These are phyloP conservation scores for Capsella rubella DNA, from an alignment of 441 rosid genomes.

Conservation along the genomic window DNA sequence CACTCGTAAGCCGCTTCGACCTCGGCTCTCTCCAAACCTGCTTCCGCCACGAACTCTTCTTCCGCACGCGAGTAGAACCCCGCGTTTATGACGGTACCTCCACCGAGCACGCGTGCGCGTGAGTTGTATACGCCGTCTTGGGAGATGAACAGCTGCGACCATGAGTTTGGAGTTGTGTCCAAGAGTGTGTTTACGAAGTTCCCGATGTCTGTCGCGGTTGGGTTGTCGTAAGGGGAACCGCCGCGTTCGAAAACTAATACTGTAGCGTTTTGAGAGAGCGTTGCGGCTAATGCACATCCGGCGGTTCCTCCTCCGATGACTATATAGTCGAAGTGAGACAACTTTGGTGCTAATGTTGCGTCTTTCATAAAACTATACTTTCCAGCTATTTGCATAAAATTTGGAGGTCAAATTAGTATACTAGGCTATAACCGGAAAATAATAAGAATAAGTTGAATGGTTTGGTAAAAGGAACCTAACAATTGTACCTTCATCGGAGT, in stretches of 20 bases:
- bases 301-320: conserved; percentile 68
- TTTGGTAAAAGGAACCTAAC: neutral
- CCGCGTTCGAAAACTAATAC: conserved; percentile 65
- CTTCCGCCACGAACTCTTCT: conserved; percentile 40
- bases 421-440: neutral
- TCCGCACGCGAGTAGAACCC: conserved; percentile 66
- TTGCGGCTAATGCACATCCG: conserved; percentile 67
- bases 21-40: conserved; percentile 45
- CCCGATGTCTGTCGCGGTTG: conserved; percentile 44
- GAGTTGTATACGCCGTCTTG: conserved; percentile 65
- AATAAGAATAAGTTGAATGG: neutral
- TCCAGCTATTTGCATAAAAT: conserved; percentile 44
- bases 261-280: conserved; percentile 54
- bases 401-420: neutral
- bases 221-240: conserved; percentile 57
- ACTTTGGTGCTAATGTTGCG: conserved; percentile 52
- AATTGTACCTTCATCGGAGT: conserved; percentile 50
- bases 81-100: conserved; percentile 64
- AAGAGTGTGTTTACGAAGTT: conserved; percentile 49
- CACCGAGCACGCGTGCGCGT: conserved; percentile 66
- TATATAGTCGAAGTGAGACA: conserved; percentile 54
- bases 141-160: conserved; percentile 58
- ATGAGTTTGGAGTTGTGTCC: conserved; percentile 46
- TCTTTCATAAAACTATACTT: conserved; percentile 54
- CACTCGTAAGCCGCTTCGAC: conserved; percentile 58